A percentile compares a stretch with the other conserved stretches of the same genome.
These are phyloP conservation scores for Diaporthe aspalathi DNA, from an alignment of 2,329 filamentous ascomycete species.

Conservation along the genomic window DNA sequence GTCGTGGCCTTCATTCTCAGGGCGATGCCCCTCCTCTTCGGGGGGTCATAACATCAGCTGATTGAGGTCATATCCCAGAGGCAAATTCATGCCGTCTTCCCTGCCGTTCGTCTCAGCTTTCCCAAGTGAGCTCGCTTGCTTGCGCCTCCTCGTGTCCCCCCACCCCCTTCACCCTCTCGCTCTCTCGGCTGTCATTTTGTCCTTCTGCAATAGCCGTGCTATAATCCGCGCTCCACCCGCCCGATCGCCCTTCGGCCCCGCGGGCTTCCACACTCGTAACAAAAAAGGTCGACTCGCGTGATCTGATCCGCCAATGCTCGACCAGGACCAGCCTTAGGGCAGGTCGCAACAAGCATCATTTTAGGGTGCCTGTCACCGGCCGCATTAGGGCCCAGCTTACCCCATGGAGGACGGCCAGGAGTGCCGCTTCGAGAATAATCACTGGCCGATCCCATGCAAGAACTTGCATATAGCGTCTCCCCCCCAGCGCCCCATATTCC, in stretches of 20 bases:
- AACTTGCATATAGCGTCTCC: too few relatives aligned
- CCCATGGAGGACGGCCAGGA: conserved; percentile 6
- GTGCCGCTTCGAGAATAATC: conserved; percentile 27
- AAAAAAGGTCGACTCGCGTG: conserved; percentile 1
- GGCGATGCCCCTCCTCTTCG: not conserved
- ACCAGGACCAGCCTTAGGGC: not conserved
- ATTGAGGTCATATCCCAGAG: conserved; percentile 21
- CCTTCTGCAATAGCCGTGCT: too few relatives aligned
- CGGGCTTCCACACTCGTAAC: not conserved
- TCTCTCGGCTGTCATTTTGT: not conserved
- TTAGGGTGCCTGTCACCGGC: conserved; percentile 30
- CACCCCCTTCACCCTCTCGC: not conserved
- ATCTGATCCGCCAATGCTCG: not conserved
- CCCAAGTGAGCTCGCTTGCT: not conserved
- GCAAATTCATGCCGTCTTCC: conserved; percentile 23
- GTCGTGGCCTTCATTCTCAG: not conserved
- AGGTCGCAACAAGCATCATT: conserved; percentile 31
- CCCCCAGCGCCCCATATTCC: not conserved
- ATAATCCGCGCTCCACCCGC: too few relatives aligned
- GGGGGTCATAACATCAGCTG: conserved; percentile 3
- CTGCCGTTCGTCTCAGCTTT: conserved; percentile 28
- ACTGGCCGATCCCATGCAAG: conserved; percentile 24
- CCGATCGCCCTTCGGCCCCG: not conserved
- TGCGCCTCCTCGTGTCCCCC: not conserved
- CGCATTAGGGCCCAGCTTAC: conserved; percentile 2